Conservation (phyloP, 306 rosid species). For the Castanea mollissima region DNA sequence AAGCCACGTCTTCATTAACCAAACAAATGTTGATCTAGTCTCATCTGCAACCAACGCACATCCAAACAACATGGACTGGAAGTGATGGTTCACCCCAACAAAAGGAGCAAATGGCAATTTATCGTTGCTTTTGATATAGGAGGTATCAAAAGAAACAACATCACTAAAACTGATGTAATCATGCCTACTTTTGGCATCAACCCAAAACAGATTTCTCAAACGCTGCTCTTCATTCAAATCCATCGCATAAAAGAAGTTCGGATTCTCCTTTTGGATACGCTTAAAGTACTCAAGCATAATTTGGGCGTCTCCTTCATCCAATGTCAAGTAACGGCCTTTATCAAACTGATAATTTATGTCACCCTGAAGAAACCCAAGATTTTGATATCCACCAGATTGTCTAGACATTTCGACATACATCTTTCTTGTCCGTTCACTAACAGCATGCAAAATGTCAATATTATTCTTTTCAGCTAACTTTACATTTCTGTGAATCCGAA, state of each 20-base stretch:
- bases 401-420: conserved; percentile 65
- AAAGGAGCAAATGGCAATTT: conserved; percentile 56
- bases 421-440: conserved; percentile 60
- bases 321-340: conserved; percentile 41
- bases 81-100: conserved; percentile 60
- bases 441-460: conserved; percentile 60
- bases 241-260: conserved; percentile 54
- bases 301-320: conserved; percentile 60
- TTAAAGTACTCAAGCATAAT: conserved; percentile 53
- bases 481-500: conserved; percentile 57
- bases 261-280: conserved; percentile 56
- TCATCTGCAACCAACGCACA: conserved; percentile 55
- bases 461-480: conserved; percentile 64
- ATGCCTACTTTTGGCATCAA: conserved; percentile 57
- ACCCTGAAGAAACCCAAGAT: conserved; percentile 19
- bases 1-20: conserved; percentile 63
- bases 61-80: conserved; percentile 56
- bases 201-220: conserved; percentile 59
- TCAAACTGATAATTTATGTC: conserved; percentile 40
- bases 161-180: conserved; percentile 50
- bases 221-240: conserved; percentile 59
- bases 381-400: conserved; percentile 38
- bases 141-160: conserved; percentile 53
- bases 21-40: conserved; percentile 44
- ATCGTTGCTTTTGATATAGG: conserved; percentile 44